Percentiles rank a stretch among this genome's conserved stretches.
Evolutionary conservation across 2,329 filamentous ascomycete genomes (phyloP).

Genomic region (Trichophyton verrucosum): DNA sequence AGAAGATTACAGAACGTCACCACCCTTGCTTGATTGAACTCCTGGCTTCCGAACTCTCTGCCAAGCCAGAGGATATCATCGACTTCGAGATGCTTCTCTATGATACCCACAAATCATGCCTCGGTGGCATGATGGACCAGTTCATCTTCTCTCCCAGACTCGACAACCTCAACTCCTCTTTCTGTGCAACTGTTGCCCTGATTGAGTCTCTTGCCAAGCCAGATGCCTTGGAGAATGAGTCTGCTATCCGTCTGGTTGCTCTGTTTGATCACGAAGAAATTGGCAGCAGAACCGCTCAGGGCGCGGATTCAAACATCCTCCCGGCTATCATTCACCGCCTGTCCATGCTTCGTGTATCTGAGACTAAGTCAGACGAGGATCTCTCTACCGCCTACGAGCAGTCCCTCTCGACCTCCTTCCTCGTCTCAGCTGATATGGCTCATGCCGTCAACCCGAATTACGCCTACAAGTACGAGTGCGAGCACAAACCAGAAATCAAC

Average conservation of each 20-base stretch:
- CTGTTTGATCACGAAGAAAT: conserved; percentile 98
- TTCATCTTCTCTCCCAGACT: conserved; percentile 92
- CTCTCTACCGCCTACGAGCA: conserved; percentile 81
- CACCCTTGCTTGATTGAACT: conserved; percentile 78
- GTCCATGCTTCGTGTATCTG: conserved; percentile 58
- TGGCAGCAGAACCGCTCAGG: conserved; percentile 81
- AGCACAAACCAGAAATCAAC: conserved; percentile 91
- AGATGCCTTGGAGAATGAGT: conserved; percentile 58
- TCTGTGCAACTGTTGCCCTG: conserved; percentile 75
- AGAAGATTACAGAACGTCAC: conserved; percentile 67
- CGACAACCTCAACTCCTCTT: conserved; percentile 94
- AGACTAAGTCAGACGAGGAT: conserved; percentile 39
- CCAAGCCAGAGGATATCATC: conserved; percentile 57
- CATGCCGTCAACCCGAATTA: conserved; percentile 96
- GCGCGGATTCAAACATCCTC: conserved; percentile 82
- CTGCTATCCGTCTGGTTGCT: conserved; percentile 76
- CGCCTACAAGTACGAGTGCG: conserved; percentile 74
- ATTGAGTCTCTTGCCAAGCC: conserved; percentile 61
- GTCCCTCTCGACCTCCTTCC: conserved; percentile 78
- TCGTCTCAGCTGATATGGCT: conserved; percentile 94
- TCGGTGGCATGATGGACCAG: conserved; percentile 85
- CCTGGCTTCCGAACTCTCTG: conserved; percentile 66
- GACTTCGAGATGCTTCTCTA: conserved; percentile 98
- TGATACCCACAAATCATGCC: conserved; percentile 79
- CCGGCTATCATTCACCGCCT: conserved; percentile 78